phyloP scores from a whole-genome alignment of 768 basidiomycete species.

The Pholiota molesta region DNA sequence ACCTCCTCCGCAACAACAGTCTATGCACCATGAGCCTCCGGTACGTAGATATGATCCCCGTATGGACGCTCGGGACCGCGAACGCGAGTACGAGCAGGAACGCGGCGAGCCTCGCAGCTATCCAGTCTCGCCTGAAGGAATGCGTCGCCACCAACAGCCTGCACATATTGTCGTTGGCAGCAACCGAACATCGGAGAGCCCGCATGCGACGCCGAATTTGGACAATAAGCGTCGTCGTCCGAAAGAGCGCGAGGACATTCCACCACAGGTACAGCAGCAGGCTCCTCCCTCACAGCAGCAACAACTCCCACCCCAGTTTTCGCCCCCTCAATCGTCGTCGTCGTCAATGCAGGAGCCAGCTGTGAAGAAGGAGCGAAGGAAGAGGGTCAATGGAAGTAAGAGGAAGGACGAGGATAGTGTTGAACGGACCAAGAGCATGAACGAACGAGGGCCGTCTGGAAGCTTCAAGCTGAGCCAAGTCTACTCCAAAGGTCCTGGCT shows the following conservation, averaged over 20 bases:
- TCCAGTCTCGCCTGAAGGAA: constrained; percentile 49
- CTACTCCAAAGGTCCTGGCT: constrained; percentile 45
- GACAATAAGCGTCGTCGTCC: constrained; percentile 13
- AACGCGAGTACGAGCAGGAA: constrained; percentile 47
- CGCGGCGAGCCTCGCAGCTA: constrained; percentile 35
- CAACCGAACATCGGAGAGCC: constrained; percentile 63
- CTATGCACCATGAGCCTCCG: constrained; percentile 42
- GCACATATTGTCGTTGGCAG: constrained; percentile 34
- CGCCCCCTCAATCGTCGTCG: constrained; percentile 19
- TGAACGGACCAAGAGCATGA: constrained; percentile 19
- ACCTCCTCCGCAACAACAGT: constrained; percentile 33
- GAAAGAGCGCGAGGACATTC: constrained; percentile 47
- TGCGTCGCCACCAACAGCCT: constrained; percentile 35
- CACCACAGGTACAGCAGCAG: constrained; percentile 31
- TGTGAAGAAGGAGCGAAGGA: constrained; percentile 62
- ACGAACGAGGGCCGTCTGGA: constrained; percentile 17
- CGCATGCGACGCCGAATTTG: constrained; percentile 41
- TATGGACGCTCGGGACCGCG: constrained; percentile 40
- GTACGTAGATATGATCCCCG: constrained; percentile 67
- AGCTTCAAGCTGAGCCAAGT: constrained; percentile 23
- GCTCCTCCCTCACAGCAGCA: constrained; percentile 31
- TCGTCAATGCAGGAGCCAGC: constrained; percentile 37
- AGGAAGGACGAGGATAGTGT: constrained; percentile 22
- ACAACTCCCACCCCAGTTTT: constrained; percentile 24
- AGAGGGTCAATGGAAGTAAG: constrained; percentile 38